phyloP scores from a whole-genome alignment of 2,329 filamentous ascomycete species.

The Fusarium miscanthi region DNA sequence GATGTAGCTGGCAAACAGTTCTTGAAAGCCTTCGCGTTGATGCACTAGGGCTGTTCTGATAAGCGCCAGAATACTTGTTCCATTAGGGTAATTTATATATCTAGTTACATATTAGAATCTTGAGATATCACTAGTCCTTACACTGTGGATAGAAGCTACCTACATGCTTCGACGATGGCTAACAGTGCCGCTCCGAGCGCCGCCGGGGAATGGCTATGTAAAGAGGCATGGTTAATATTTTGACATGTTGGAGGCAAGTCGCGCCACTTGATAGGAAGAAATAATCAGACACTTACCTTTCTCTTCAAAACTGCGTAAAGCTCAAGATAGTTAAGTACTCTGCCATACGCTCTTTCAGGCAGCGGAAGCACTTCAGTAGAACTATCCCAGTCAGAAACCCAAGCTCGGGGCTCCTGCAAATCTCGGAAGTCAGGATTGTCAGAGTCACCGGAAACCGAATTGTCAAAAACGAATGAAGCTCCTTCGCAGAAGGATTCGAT shows the following conservation, averaged over 20 bases:
- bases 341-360: background rate
- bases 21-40: background rate
- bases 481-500: background rate
- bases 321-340: background rate
- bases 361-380: background rate
- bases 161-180: background rate
- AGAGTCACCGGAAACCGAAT: background rate
- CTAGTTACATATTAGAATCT: background rate
- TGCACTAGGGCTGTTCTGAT: background rate
- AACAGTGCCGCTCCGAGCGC: background rate
- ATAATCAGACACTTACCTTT: background rate
- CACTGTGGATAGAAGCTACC: background rate
- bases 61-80: slow-evolving; percentile 4
- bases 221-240: background rate
- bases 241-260: background rate
- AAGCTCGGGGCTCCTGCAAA: background rate
- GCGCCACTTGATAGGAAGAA: background rate
- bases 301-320: background rate
- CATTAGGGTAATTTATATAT: slow-evolving; percentile 22
- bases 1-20: slow-evolving; percentile 22
- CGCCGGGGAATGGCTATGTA: background rate
- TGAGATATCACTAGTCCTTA: background rate
- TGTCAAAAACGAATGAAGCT: background rate
- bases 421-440: background rate
- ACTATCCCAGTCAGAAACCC: slow-evolving; percentile 15